phyloP scores from a whole-genome alignment of 768 basidiomycete genomes.

The Gymnopilus junonius region DNA sequence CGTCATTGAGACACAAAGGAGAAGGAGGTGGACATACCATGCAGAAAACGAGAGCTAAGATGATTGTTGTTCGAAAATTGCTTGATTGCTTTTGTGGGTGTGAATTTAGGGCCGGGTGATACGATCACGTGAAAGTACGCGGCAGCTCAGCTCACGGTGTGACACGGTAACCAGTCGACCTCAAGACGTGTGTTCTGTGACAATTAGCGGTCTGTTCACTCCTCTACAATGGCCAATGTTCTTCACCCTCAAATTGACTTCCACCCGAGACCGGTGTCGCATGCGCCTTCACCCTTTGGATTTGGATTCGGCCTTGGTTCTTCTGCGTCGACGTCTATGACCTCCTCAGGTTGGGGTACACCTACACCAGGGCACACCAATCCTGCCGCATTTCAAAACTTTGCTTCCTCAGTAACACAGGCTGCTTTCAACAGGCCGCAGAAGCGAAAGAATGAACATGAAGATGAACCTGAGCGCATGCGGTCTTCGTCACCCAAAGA shows the following conservation, averaged over 20 bases:
- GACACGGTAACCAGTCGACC: neutral
- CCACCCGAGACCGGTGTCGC: conserved; percentile 58
- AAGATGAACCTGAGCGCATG: conserved; percentile 60
- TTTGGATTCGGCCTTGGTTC: conserved; percentile 72
- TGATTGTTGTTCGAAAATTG: conserved; percentile 10
- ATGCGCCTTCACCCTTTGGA: conserved; percentile 68
- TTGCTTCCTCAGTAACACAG: conserved; percentile 55
- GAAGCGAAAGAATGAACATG: conserved; percentile 71
- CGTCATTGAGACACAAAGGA: conserved; percentile 51
- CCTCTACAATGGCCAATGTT: conserved; percentile 68
- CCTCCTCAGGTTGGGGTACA: conserved; percentile 50
- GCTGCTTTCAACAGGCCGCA: conserved; percentile 45
- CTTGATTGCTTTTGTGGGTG: conserved; percentile 11
- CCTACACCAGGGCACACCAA: conserved; percentile 52
- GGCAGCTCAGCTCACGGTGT: neutral
- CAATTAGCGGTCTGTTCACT: conserved; percentile 17
- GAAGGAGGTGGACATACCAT: conserved; percentile 15
- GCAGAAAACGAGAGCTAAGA: neutral
- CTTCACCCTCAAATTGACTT: conserved; percentile 70
- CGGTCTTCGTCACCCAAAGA: conserved; percentile 47
- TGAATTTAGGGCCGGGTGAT: conserved; percentile 41
- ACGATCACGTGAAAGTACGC: conserved; percentile 10
- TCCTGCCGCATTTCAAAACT: conserved; percentile 57
- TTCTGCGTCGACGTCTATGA: conserved; percentile 46
- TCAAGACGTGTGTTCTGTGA: conserved; percentile 7